phyloP scores from a whole-genome alignment of 2,329 filamentous ascomycete genomes.

The Diaporthe eres region DNA sequence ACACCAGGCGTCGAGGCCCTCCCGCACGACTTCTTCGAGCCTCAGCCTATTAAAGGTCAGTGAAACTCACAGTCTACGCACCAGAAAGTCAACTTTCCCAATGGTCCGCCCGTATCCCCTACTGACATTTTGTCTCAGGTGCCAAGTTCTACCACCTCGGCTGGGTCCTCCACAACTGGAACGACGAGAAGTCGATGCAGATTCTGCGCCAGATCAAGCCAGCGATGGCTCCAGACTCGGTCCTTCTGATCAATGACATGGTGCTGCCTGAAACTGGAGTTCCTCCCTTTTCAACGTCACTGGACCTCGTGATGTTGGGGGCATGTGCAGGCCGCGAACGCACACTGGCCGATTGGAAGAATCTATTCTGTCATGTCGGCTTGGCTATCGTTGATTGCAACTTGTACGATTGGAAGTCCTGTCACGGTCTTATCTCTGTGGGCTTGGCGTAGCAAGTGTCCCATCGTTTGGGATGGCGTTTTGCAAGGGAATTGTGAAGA shows the following conservation, averaged over 20 bases:
- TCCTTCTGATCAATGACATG: not conserved
- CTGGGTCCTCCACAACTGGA: not conserved
- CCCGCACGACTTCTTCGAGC: not conserved
- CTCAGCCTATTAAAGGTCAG: not conserved
- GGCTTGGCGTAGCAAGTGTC: not conserved
- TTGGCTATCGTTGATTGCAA: not conserved
- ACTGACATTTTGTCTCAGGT: not conserved
- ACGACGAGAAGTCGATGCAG: not conserved
- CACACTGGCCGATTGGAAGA: not conserved
- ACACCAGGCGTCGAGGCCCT: not conserved
- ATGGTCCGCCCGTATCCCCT: not conserved
- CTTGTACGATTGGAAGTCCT: not conserved
- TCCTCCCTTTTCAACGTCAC: not conserved
- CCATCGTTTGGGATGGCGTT: not conserved
- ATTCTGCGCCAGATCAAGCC: not conserved
- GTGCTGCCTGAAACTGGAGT: not conserved
- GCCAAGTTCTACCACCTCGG: slow-evolving; percentile 5
- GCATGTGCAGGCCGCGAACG: not conserved
- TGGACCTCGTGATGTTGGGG: not conserved
- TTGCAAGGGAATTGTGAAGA: not conserved
- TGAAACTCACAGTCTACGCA: not conserved
- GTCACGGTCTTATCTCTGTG: not conserved
- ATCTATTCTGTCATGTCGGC: not conserved
- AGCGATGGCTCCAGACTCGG: not conserved
- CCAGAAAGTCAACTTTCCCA: not conserved